Conservation (phyloP, 192 early-diverging fungal species). For the Entomortierella chlamydospora region DNA sequence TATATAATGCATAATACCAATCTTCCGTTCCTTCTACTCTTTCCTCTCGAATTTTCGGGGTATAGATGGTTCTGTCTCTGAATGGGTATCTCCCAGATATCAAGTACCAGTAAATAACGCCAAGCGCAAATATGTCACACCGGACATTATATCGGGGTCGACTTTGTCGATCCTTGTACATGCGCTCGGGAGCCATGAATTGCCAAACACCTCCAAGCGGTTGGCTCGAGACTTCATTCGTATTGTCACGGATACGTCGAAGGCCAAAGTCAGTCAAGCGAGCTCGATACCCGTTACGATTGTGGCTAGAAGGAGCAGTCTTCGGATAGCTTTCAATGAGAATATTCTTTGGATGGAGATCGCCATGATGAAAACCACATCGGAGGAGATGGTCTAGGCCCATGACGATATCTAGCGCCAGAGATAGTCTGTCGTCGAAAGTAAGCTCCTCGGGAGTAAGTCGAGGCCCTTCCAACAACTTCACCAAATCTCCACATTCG, state of each 20-base stretch:
- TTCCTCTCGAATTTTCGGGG: slow-evolving; percentile 19
- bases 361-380: slow-evolving; percentile 50
- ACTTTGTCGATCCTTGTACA: slow-evolving; percentile 38
- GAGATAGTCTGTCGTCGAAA: slow-evolving; percentile 32
- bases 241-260: slow-evolving; percentile 40
- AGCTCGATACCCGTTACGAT: slow-evolving; percentile 29
- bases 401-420: slow-evolving; percentile 40
- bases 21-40: slow-evolving; percentile 29
- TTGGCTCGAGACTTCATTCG: slow-evolving; percentile 43
- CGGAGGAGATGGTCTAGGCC: slow-evolving; percentile 42
- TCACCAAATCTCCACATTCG: slow-evolving; percentile 36
- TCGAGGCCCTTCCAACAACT: slow-evolving; percentile 13
- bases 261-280: slow-evolving; percentile 48
- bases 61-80: slow-evolving; percentile 26
- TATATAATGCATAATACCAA: slow-evolving; percentile 35
- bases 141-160: slow-evolving; percentile 43
- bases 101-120: slow-evolving; percentile 50
- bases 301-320: neutral
- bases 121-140: slow-evolving; percentile 47
- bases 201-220: slow-evolving; percentile 49
- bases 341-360: slow-evolving; percentile 51
- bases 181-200: slow-evolving; percentile 53
- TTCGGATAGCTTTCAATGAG: slow-evolving; percentile 32
- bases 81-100: slow-evolving; percentile 42
- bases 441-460: slow-evolving; percentile 11